Evolutionary conservation across 1,284 basidiomycete species (phyloP).

Genomic region (Papiliotrema laurentii): DNA sequence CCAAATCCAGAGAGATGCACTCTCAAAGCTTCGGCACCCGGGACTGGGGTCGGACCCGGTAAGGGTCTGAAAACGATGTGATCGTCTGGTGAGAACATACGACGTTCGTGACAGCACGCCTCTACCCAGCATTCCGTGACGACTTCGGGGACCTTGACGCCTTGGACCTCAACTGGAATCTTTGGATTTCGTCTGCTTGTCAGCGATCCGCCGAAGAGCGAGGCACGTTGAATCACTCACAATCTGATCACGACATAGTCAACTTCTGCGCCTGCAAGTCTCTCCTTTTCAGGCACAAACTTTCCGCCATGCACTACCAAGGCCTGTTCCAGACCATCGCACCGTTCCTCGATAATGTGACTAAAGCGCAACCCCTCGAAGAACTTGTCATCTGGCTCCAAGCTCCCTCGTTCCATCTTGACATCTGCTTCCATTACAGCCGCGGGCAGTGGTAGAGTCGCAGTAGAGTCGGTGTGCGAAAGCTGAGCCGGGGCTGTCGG

Average conservation of each 20-base stretch:
- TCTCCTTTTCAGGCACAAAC: conserved; percentile 28
- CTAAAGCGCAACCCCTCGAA: conserved; percentile 38
- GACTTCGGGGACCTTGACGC: conserved; percentile 10
- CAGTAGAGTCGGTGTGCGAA: background rate
- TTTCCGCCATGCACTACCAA: conserved; percentile 27
- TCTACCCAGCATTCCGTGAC: conserved; percentile 49
- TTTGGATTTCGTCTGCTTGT: conserved; percentile 5
- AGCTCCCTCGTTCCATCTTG: background rate
- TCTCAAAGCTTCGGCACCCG: conserved; percentile 18
- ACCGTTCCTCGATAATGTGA: conserved; percentile 34
- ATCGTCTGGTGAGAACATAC: conserved; percentile 27
- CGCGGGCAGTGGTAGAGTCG: too few relatives aligned
- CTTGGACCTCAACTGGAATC: conserved; percentile 3
- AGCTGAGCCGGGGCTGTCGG: conserved; percentile 1
- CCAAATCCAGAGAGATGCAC: conserved; percentile 42
- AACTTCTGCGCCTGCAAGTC: conserved; percentile 27
- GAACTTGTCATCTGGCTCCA: conserved; percentile 10
- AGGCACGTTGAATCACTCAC: conserved; percentile 20
- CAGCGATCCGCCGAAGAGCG: background rate
- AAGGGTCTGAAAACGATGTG: conserved; percentile 41
- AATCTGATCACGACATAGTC: conserved; percentile 43
- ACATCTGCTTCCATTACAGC: background rate
- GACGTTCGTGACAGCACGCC: conserved; percentile 35
- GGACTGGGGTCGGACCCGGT: conserved; percentile 27
- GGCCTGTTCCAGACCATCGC: conserved; percentile 32